These are phyloP conservation scores for Russula virescens DNA, from an alignment of 768 basidiomycete species.

Conservation along the genomic window DNA sequence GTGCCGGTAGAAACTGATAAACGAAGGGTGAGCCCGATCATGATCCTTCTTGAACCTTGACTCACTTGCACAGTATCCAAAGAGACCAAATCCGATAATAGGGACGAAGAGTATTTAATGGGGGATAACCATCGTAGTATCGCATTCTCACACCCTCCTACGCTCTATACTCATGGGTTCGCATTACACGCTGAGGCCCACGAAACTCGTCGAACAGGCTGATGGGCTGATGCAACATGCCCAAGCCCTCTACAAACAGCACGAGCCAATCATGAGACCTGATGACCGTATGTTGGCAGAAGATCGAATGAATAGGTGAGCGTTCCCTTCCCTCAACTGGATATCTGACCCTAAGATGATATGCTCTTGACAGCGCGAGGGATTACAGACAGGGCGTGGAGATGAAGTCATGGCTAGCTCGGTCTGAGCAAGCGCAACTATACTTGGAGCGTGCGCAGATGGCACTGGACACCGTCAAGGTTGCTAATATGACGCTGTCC, in stretches of 20 bases:
- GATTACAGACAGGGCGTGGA: neutral
- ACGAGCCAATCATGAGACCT: neutral
- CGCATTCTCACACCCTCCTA: neutral
- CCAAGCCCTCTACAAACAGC: neutral
- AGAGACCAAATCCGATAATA: too few species aligned
- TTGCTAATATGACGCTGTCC: neutral
- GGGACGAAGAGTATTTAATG: neutral
- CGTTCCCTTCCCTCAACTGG: too few species aligned
- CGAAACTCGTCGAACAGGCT: neutral
- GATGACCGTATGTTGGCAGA: neutral
- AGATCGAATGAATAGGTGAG: neutral
- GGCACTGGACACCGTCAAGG: constrained; percentile 7
- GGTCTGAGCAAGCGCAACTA: neutral
- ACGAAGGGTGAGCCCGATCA: too few species aligned
- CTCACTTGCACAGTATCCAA: too few species aligned
- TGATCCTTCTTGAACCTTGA: too few species aligned
- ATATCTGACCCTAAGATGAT: neutral
- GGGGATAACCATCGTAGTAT: neutral
- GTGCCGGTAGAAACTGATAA: too few species aligned
- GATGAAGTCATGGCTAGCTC: neutral
- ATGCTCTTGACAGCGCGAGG: neutral
- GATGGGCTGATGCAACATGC: neutral
- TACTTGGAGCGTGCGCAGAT: neutral
- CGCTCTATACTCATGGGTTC: too few species aligned
- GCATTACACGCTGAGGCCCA: neutral